Evolutionary conservation across 495 filamentous ascomycete genomes (phyloP).

Genomic region (Glonium stellatum): DNA sequence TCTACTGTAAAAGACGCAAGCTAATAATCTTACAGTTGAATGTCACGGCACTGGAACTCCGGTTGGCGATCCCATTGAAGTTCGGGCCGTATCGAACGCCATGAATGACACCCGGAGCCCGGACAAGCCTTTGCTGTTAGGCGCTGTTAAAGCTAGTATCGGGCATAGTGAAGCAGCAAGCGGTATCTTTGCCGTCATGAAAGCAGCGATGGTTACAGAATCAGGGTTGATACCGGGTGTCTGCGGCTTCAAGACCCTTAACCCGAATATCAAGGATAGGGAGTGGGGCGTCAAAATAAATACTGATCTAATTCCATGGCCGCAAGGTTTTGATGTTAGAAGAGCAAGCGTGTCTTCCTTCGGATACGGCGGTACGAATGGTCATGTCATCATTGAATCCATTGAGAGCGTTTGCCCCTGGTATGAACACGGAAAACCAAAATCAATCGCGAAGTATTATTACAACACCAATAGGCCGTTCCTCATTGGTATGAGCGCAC

Average conservation of each 20-base stretch:
- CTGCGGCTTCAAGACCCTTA: slow-evolving; percentile 30
- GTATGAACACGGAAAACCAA: too few species aligned
- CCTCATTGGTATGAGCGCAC: background rate
- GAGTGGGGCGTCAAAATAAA: background rate
- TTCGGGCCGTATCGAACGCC: slow-evolving; percentile 38
- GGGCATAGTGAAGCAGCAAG: slow-evolving; percentile 37
- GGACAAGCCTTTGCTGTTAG: slow-evolving; percentile 37
- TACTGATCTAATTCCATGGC: slow-evolving; percentile 21
- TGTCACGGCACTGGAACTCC: background rate
- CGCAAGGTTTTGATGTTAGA: slow-evolving; percentile 13
- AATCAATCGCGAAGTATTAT: too few species aligned
- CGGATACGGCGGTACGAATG: slow-evolving; percentile 21
- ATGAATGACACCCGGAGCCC: slow-evolving; percentile 36
- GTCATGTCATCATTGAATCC: too few species aligned
- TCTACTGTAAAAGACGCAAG: too few species aligned
- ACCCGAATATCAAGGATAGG: slow-evolving; percentile 15
- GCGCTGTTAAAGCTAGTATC: slow-evolving; percentile 37
- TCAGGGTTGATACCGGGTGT: slow-evolving; percentile 34
- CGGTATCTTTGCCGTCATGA: slow-evolving; percentile 33
- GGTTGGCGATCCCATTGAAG: slow-evolving; percentile 38
- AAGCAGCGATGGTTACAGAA: slow-evolving; percentile 33
- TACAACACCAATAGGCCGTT: background rate
- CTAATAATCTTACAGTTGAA: too few species aligned
- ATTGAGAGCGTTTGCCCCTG: too few species aligned
- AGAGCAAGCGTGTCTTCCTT: slow-evolving; percentile 34